A percentile compares a stretch with the other conserved stretches of the same genome.
These are phyloP conservation scores for Aegilops bicornis DNA, from an alignment of 176 grass and related monocot species.

Conservation along the genomic window DNA sequence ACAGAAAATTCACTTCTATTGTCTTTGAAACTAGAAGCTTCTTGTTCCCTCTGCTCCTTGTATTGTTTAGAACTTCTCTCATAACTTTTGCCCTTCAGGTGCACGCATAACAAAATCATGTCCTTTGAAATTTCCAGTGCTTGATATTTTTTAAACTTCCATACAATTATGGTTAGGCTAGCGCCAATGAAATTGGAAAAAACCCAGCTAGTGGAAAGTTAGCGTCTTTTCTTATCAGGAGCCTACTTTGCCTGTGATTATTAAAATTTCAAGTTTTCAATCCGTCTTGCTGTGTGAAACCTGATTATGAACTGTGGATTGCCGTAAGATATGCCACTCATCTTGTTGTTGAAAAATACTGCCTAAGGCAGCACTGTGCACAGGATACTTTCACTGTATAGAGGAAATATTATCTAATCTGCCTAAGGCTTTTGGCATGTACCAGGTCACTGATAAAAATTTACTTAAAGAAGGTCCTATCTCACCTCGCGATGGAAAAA, in stretches of 20 bases:
- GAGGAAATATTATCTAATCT: conserved; percentile 14
- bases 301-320: background rate
- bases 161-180: conserved; percentile 14
- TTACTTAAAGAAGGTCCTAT: conserved; percentile 58
- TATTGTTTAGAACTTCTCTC: background rate
- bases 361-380: background rate
- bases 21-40: background rate
- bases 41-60: background rate
- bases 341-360: background rate
- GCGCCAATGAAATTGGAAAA: background rate
- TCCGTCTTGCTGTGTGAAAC: background rate
- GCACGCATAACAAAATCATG: background rate
- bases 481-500: conserved; percentile 66
- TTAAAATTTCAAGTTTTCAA: background rate
- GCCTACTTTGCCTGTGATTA: background rate
- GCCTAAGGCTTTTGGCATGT: conserved; percentile 39
- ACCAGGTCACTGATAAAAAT: conserved; percentile 85
- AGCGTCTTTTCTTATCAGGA: background rate
- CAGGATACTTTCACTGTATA: conserved; percentile 17
- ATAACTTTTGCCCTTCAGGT: background rate
- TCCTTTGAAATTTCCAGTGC: background rate
- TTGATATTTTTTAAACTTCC: background rate
- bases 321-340: background rate
- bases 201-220: background rate
- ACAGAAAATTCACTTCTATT: background rate